A percentile compares a stretch with the other conserved stretches of the same genome.
Conservation (phyloP, 2,329 filamentous ascomycete species). For the Aspergillus ibericus region DNA sequence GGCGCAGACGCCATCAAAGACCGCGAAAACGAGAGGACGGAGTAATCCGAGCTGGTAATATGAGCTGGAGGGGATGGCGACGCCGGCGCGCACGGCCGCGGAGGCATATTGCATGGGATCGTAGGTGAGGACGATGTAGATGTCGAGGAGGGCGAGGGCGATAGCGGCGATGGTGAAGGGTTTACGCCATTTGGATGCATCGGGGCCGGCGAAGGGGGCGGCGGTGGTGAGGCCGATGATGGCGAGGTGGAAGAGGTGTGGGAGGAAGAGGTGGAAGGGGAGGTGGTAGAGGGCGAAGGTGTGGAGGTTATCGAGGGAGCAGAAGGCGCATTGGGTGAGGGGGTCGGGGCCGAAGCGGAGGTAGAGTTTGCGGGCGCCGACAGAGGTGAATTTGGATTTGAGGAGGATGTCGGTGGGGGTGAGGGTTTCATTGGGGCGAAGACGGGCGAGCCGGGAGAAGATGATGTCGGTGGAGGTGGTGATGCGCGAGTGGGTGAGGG, state of each 20-base stretch:
- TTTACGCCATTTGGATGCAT: conserved; percentile 68
- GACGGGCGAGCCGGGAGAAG: conserved; percentile 67
- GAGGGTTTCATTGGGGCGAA: conserved; percentile 42
- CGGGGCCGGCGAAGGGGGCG: conserved; percentile 60
- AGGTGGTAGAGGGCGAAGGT: conserved; percentile 80
- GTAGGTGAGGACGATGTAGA: conserved; percentile 66
- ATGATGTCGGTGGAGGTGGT: conserved; percentile 83
- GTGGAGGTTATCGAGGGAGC: conserved; percentile 65
- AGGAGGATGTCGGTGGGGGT: conserved; percentile 63
- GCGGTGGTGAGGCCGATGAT: conserved; percentile 74
- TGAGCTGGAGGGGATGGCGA: conserved; percentile 56
- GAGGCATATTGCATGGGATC: conserved; percentile 57
- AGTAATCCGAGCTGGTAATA: conserved; percentile 53
- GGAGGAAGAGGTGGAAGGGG: conserved; percentile 64
- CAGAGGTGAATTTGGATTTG: conserved; percentile 65
- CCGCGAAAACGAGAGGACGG: conserved; percentile 64
- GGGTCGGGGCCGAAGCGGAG: conserved; percentile 76
- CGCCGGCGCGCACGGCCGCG: conserved; percentile 60
- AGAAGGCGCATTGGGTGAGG: conserved; percentile 78
- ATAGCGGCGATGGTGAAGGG: conserved; percentile 65
- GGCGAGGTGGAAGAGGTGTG: conserved; percentile 78
- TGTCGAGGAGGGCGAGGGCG: conserved; percentile 62
- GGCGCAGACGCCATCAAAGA: conserved; percentile 64
- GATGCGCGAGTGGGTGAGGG: conserved; percentile 72
- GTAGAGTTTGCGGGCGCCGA: conserved; percentile 76